Base-by-base conservation (phyloP, 805 yeast species). In the Maudiozyma serrabonitensis region DNA sequence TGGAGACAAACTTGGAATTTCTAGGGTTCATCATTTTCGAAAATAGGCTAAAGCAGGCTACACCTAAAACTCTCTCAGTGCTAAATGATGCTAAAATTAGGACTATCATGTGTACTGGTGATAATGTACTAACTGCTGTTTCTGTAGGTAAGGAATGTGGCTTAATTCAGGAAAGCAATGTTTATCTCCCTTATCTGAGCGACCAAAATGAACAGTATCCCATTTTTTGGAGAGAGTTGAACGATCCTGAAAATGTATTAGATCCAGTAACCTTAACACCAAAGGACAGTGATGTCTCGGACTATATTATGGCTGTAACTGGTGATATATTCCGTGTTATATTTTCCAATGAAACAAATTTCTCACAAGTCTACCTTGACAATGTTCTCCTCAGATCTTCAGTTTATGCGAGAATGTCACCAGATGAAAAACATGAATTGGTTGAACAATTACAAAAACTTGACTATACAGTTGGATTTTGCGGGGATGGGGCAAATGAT, bases 401-500 rank as follows among this genome's bases (percentile, higher is more conserved):
- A 43, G 78, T 93, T 4, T 93, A 82, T 70, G 98, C 99, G 0
- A 75, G 99, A 55, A 93, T 93, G 99, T 90, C 98, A 0, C 99
- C 99, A 0, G 99, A 95, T 67, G 99, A 93, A 66, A 93, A 93
- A 62, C 96, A 93, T 65, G 99, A 93, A 67, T 72, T 93, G 45
- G 96, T 93, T 35, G 90, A 86, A 59, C 87, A 84, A 62, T 69
- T 93, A 13, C 96, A 89, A 64, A 75, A 73, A 21, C 62, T 93
- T 19, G 96, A 90, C 60, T 91, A 91, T 63, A 87, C 95, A 0
- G 95, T 88, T 45, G 96, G 97, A 2, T 93, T 93, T 67, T 93
- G 98, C 69, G 99, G 99, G 37, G 99, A 93, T 69, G 99, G 99
- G 55, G 99, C 99, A 6, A 93, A 93, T 67, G 99, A 93, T 63